Conservation (phyloP, 768 basidiomycete species). For the Tulasnella sp. region DNA sequence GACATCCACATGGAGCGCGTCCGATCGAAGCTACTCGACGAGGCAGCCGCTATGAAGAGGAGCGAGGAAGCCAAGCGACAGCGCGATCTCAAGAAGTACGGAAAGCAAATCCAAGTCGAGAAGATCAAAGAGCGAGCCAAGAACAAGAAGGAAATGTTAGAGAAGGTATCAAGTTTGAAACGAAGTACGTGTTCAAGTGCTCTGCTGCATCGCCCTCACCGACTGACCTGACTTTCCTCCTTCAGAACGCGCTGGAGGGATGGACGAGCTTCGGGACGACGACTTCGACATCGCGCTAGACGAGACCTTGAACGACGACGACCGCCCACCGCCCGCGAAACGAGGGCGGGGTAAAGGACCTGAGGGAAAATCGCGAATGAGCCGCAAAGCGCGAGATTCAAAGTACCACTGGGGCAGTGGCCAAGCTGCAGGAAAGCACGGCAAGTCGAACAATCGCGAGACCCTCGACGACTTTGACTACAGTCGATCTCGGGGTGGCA, state of each 20-base stretch:
- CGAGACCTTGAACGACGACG: conserved; percentile 65
- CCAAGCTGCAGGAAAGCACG: conserved; percentile 35
- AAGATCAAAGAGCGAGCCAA: conserved; percentile 82
- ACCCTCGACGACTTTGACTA: conserved; percentile 64
- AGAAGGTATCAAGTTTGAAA: conserved; percentile 75
- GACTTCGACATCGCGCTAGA: conserved; percentile 85
- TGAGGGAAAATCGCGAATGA: conserved; percentile 26
- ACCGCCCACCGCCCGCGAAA: neutral
- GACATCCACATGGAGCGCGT: conserved; percentile 98
- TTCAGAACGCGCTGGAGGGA: conserved; percentile 74
- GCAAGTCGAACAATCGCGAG: conserved; percentile 72
- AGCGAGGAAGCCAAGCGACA: conserved; percentile 85
- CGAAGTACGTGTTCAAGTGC: conserved; percentile 49
- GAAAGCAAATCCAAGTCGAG: conserved; percentile 94
- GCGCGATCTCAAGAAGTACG: conserved; percentile 93
- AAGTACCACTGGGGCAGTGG: conserved; percentile 73
- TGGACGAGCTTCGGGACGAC: conserved; percentile 56
- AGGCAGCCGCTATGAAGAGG: conserved; percentile 77
- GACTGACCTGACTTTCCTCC: neutral
- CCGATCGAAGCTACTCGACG: conserved; percentile 80
- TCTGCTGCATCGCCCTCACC: neutral
- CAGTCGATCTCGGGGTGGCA: neutral
- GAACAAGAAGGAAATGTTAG: conserved; percentile 86
- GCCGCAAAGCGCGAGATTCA: conserved; percentile 53
- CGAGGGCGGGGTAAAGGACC: conserved; percentile 15